These are phyloP conservation scores for Stipa capillata DNA, from an alignment of 176 grass and related monocot genomes.

Conservation along the genomic window DNA sequence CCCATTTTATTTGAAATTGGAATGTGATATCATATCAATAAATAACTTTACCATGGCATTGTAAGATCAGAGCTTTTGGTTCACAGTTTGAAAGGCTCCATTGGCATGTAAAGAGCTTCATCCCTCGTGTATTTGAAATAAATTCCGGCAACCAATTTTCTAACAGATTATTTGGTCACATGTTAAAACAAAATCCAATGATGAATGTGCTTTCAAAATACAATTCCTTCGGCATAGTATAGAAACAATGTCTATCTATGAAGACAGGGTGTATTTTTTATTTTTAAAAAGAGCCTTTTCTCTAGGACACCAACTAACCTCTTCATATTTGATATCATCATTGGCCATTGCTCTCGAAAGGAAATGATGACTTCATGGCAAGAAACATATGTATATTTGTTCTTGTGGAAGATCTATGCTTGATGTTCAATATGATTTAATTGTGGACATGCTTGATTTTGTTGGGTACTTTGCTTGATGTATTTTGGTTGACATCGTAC, in stretches of 20 bases:
- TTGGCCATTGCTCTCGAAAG: not conserved
- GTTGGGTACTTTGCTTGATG: too few species aligned
- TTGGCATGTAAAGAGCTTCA: slow-evolving; percentile 52
- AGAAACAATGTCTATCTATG: too few species aligned
- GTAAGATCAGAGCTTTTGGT: slow-evolving; percentile 65
- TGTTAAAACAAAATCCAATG: not conserved
- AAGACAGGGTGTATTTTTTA: not conserved
- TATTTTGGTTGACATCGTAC: too few species aligned
- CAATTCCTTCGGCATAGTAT: not conserved
- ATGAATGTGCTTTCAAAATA: not conserved
- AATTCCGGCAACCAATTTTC: slow-evolving; percentile 29
- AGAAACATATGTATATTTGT: not conserved
- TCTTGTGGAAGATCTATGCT: too few species aligned
- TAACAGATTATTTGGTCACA: not conserved
- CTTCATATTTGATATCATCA: slow-evolving; percentile 42
- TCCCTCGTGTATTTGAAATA: slow-evolving; percentile 39
- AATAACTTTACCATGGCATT: slow-evolving; percentile 51
- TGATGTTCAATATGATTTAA: too few species aligned
- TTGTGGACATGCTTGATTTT: too few species aligned
- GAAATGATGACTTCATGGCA: not conserved
- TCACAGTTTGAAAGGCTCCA: slow-evolving; percentile 43
- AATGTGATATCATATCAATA: not conserved
- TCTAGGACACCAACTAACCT: slow-evolving; percentile 31
- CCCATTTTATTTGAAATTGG: not conserved
- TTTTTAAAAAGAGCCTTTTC: not conserved